Base-by-base conservation (phyloP, 108 stramenopile species). In the Pseudonitzschia delicatissima region DNA sequence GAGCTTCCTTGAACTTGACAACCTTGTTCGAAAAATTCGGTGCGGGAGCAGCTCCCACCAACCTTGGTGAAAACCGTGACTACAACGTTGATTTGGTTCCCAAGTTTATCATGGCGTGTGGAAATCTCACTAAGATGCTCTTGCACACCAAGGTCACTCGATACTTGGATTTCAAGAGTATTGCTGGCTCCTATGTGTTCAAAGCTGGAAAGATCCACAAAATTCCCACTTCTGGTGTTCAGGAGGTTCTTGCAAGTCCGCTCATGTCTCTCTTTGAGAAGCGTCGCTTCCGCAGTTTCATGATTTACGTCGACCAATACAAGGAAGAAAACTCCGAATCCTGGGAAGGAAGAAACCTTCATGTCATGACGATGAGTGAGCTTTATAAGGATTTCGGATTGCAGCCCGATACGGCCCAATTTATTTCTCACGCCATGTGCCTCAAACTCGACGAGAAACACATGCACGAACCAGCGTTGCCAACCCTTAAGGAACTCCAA, bases 41-140 rank as follows among this genome's bases (percentile, higher is more conserved):
- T 48, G 92, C 84, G n/a, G 93, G 93, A 18, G 68, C 77, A 52
- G 79, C 88, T 36, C 90, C 93, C 9, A 66, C 74, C 21, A 84
- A 72, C 62, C 77, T 97, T 33, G 96, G 96, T 27, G 83, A 82
- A 57, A 95, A 95, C 72, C 90, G 94, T 27, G 98, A 99, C 76
- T 99, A 96, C 83, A 98, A 98, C 74, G 95, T 98, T 21, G 99
- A 99, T 86, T 85, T 98, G 37, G 92, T 99, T 63, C 98, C 98
- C 21, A 99, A 99, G 80, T 98, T 98, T 80, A 97, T 99, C 78
- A 99, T 99, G 98, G 98, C 99, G 11, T 94, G 93, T 67, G 99
- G 99, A 28, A 97, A 97, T 62, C 86, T 99, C 26, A 98, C 98
- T 40, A 97, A 99, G 78, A 98, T 99, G 92, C 79, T 99, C 57